A percentile compares a stretch with the other conserved stretches of the same genome.
These are phyloP conservation scores for Pseudonitzschia delicatissima DNA, from an alignment of 108 stramenopile genomes.

Conservation along the genomic window DNA sequence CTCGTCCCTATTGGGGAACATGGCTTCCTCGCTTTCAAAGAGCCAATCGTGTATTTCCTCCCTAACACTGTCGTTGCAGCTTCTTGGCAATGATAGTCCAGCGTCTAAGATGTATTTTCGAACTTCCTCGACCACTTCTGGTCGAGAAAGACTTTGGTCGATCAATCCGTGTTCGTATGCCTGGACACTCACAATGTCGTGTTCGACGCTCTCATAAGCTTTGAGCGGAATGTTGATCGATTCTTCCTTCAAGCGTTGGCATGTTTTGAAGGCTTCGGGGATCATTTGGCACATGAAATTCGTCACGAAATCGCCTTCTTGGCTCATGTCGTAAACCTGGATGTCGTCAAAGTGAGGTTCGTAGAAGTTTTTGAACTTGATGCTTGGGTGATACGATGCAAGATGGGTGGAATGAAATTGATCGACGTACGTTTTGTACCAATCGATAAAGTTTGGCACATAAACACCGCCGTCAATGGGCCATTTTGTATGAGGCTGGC, in stretches of 20 bases:
- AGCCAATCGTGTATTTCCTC: background rate
- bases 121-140: background rate
- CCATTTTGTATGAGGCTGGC: background rate
- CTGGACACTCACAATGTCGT: constrained; percentile 3
- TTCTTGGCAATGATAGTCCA: background rate
- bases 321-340: background rate
- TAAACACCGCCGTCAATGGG: background rate
- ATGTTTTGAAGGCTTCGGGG: background rate
- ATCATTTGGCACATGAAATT: constrained; percentile 18
- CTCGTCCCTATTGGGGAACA: background rate
- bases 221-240: background rate
- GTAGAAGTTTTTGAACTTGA: background rate
- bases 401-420: background rate
- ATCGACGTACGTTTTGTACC: background rate
- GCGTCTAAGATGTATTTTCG: background rate
- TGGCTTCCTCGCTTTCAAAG: background rate
- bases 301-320: constrained; percentile 10
- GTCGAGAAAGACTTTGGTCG: background rate
- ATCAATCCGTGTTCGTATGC: constrained; percentile 6
- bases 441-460: background rate
- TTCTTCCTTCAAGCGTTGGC: constrained; percentile 1
- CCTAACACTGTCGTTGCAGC: background rate
- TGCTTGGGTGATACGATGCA: background rate
- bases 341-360: background rate
- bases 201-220: background rate